A percentile compares a stretch with the other conserved stretches of the same genome.
Conservation (phyloP, 2,329 filamentous ascomycete genomes). For the Didymella glomerata region DNA sequence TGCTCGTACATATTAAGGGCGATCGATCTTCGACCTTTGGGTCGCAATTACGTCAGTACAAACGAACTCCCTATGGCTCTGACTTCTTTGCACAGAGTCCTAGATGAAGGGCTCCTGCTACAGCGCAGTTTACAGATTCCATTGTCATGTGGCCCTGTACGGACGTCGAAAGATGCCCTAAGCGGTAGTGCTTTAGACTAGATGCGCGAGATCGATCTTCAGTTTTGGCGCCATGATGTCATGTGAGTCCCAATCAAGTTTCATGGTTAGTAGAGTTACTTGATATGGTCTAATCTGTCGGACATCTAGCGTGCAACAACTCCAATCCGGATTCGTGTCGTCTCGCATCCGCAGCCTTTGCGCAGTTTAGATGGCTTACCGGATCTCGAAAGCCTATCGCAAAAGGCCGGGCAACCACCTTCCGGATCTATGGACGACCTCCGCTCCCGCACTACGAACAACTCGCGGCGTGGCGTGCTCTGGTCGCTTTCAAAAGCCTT, state of each 20-base stretch:
- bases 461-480: background rate
- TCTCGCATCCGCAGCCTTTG: background rate
- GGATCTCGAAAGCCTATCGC: background rate
- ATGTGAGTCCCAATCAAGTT: background rate
- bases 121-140: too few species aligned
- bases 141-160: background rate
- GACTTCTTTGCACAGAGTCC: background rate
- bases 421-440: background rate
- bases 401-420: background rate
- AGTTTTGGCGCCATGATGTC: background rate
- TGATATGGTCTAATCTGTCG: background rate
- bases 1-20: too few species aligned
- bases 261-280: background rate
- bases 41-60: background rate
- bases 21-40: too few species aligned
- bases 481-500: background rate
- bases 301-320: background rate
- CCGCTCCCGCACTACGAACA: background rate
- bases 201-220: background rate
- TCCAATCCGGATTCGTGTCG: background rate
- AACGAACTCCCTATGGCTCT: background rate
- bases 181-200: background rate
- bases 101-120: background rate
- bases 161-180: background rate
- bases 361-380: background rate